Conservation (phyloP, 2,329 filamentous ascomycete genomes). For the Xylariaceae sp. region DNA sequence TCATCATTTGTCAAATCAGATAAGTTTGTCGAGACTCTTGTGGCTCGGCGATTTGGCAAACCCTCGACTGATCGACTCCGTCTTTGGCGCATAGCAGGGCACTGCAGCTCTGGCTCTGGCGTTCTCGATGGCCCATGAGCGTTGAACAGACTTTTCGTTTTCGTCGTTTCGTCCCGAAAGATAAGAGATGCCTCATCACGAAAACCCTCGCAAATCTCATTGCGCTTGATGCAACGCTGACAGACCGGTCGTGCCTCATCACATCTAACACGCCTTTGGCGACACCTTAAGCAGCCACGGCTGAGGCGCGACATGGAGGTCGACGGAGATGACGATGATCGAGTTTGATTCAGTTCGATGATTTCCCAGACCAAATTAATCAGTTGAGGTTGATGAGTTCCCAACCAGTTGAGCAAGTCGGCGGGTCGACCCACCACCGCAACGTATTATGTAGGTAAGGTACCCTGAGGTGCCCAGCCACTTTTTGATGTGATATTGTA, state of each 20-base stretch:
- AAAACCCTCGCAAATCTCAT: constrained; percentile 38
- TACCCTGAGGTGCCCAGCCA: background rate
- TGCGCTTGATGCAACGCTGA: constrained; percentile 36
- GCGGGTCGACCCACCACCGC: background rate
- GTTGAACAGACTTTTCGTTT: constrained; percentile 21
- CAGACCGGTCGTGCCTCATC: constrained; percentile 33
- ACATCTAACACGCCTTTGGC: constrained; percentile 1
- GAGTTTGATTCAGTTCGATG: background rate
- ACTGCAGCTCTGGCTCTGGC: no score
- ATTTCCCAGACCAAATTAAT: background rate
- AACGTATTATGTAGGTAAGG: no score
- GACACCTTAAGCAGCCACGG: constrained; percentile 16
- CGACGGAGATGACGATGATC: background rate
- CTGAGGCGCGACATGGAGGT: constrained; percentile 15
- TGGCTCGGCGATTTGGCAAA: background rate
- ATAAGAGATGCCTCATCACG: constrained; percentile 37
- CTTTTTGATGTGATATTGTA: no score
- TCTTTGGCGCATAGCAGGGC: background rate
- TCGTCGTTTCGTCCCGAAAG: constrained; percentile 37
- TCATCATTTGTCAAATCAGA: background rate
- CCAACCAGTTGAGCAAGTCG: background rate
- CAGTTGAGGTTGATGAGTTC: background rate
- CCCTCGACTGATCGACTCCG: background rate
- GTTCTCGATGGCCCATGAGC: no score
- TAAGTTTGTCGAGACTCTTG: background rate